Evolutionary conservation across 805 yeast genomes (phyloP), one percentile per base, ranked within the genome.

Genomic region (Scheffersomyces amazonensis): DNA sequence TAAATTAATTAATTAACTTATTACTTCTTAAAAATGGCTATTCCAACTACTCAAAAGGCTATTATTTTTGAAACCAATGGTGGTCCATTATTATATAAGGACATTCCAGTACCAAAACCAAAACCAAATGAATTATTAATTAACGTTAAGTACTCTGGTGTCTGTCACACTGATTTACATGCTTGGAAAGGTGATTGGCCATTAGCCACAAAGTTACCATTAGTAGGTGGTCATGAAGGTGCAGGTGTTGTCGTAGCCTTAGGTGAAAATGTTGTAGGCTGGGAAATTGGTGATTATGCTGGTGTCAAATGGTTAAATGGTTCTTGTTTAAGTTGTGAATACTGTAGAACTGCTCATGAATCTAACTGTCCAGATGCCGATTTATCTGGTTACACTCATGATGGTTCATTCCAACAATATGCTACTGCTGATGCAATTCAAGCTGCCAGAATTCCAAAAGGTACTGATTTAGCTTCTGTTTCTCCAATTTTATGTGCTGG

Each of bases 151-250:
- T 87, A 81, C 75, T 80, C 95, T 19, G 96, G 96, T 66, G 95
- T 87, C 40, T 87, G 96, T 69, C 96, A 89, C 74, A 87, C 96
- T 25, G 96, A 87, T 60, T 76, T 88, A 62, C 96, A 88, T 71
- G 95, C 95, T 39, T 86, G 93, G 90, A 79, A 84, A 61, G 95
- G 95, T 56, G 96, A 88, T 69, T 87, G 95, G 95, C 93, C 95
- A 36, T 71, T 83, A 62, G 77, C 68, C 47, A 77, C 83, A 48
- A 82, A 81, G 59, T 71, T 82, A 43, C 91, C 93, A 17, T 69
- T 84, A 50, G 89, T 85, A 35, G 93, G 93, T 47, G 95, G 95
- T 52, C 95, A 86, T 67, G 95, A 86, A 67, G 95, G 93, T 68
- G 90, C 91, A 20, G 95, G 95, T 60, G 76, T 77, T 36, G 93